Evolutionary conservation across 306 rosid genomes (phyloP).

Genomic region (Bauhinia variegata): DNA sequence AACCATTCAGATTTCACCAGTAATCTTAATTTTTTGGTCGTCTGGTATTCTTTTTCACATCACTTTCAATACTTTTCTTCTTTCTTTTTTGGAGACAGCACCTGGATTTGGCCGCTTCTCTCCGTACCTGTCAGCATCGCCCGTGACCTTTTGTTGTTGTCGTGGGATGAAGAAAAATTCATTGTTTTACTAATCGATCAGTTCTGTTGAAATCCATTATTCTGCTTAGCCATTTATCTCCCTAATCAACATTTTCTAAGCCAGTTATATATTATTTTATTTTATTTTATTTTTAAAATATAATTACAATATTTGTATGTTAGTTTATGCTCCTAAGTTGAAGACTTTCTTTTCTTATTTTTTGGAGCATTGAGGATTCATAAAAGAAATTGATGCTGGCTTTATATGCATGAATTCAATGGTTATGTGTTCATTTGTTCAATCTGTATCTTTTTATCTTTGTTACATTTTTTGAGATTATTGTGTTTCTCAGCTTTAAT

Average conservation of each 20-base stretch:
- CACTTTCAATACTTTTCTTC: background rate
- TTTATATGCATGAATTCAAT: conserved; percentile 6
- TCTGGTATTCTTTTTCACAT: background rate
- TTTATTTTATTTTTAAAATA: background rate
- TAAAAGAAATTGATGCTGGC: background rate
- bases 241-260: no score
- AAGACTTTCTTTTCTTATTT: background rate
- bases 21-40: background rate
- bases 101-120: no score
- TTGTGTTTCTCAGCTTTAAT: conserved; percentile 38
- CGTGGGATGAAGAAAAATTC: no score
- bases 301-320: background rate
- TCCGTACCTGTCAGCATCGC: no score
- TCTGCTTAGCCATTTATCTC: no score
- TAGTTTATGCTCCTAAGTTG: background rate
- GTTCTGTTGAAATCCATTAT: no score
- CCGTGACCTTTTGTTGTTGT: no score
- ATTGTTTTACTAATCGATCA: no score
- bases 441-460: no score
- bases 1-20: background rate
- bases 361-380: background rate
- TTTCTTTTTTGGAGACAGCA: no score
- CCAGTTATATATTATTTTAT: background rate
- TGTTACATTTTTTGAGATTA: no score
- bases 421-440: conserved; percentile 18